Conservation (phyloP, 2,329 filamentous ascomycete genomes). For the Arthrinium puccinioides region DNA sequence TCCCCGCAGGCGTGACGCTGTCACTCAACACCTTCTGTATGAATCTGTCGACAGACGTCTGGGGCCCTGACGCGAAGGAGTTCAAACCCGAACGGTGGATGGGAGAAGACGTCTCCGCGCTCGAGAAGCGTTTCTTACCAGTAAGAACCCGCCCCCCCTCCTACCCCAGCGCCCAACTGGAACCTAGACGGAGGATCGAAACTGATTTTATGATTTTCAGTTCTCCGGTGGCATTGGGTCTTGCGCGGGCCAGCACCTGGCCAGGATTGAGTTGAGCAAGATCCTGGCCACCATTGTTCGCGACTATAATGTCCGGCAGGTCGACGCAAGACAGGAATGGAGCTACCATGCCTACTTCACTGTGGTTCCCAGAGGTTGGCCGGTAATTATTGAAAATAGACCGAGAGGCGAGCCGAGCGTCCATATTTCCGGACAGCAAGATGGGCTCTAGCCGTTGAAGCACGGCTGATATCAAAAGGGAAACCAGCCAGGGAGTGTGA, state of each 20-base stretch:
- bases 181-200: background rate
- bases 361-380: slow-evolving; percentile 9
- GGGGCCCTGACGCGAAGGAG: slow-evolving; percentile 5
- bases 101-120: slow-evolving; percentile 3
- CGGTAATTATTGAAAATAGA: slow-evolving; percentile 7
- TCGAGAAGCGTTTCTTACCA: slow-evolving; percentile 11
- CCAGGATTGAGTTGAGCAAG: slow-evolving; percentile 12
- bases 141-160: slow-evolving; percentile 6
- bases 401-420: too few species aligned
- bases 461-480: too few species aligned
- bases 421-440: too few species aligned
- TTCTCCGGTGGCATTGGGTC: slow-evolving; percentile 5
- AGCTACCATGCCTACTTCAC: slow-evolving; percentile 9
- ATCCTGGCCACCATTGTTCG: slow-evolving; percentile 10
- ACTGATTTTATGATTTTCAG: background rate
- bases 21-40: slow-evolving; percentile 5
- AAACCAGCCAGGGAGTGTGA: too few species aligned
- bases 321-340: slow-evolving; percentile 9
- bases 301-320: slow-evolving; percentile 10
- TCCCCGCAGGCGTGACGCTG: slow-evolving; percentile 4
- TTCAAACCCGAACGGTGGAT: slow-evolving; percentile 16
- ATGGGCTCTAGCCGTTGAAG: too few species aligned
- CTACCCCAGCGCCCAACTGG: background rate
- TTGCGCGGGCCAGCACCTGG: slow-evolving; percentile 11
- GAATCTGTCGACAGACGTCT: slow-evolving; percentile 3